phyloP scores from a whole-genome alignment of 768 basidiomycete species.

The Agrocybe chaxingu region DNA sequence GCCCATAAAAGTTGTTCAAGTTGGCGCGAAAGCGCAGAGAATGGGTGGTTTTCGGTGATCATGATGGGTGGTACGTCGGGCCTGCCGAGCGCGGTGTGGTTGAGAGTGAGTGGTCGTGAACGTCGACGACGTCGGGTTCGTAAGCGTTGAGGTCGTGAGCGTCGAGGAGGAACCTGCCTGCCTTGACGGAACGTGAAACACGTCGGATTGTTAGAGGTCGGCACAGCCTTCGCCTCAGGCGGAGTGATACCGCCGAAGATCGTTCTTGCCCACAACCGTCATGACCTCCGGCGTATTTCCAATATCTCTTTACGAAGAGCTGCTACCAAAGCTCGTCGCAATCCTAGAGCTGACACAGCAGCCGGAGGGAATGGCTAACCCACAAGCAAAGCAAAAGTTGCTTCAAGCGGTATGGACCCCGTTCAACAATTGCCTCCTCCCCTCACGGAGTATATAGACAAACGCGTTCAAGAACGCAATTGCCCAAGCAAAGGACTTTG shows the following conservation, averaged over 20 bases:
- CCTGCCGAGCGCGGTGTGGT: background rate
- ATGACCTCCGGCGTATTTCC: slow-evolving; percentile 26
- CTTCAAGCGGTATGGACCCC: slow-evolving; percentile 52
- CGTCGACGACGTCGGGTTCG: background rate
- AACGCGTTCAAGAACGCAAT: slow-evolving; percentile 66
- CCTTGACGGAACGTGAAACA: no score
- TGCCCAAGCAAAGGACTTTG: slow-evolving; percentile 56
- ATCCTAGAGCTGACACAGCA: slow-evolving; percentile 61
- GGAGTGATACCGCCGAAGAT: no score
- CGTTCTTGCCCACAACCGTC: no score
- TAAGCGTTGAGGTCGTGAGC: no score
- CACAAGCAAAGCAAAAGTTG: slow-evolving; percentile 62
- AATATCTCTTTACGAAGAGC: slow-evolving; percentile 47
- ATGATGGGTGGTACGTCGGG: slow-evolving; percentile 1
- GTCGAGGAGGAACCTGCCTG: no score
- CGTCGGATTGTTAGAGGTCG: no score
- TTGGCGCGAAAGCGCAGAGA: slow-evolving; percentile 16
- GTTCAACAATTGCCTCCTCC: background rate
- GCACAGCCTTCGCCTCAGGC: no score
- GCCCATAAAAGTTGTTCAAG: slow-evolving; percentile 17
- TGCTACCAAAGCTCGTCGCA: slow-evolving; percentile 57
- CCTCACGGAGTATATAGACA: slow-evolving; percentile 39
- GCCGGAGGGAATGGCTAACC: slow-evolving; percentile 49
- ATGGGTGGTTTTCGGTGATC: slow-evolving; percentile 15
- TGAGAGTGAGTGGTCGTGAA: background rate